Evolutionary conservation across 1,139 yeast genomes (phyloP), one percentile per base, ranked within the genome.

Genomic region (Taiozyma sp.): DNA sequence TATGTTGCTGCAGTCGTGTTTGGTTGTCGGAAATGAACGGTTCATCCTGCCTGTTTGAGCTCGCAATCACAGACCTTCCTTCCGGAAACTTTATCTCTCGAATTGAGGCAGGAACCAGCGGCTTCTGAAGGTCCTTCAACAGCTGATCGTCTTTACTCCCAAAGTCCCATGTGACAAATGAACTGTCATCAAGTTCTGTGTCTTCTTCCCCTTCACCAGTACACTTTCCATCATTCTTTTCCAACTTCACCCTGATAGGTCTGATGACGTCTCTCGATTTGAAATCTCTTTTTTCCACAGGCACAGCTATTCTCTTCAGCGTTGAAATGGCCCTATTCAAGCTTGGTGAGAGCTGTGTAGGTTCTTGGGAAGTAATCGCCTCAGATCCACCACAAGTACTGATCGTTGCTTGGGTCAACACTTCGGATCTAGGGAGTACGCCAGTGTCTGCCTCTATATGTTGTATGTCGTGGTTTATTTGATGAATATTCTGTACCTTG

Each of bases 111-210:
- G 24, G 24, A 16, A 19, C 14, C 14, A 38, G 41, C 8, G 41
- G 41, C 24, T 38, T 38, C 3, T 12, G 22, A 10, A 38, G 24
- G 24, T 38, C 41, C 10, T 19, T 38, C 24, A 38, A 19, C 14
- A 38, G 7, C 41, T 38, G 22, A 22, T 38, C 32, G n/a, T 40
- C 32, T 7, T 24, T 40, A 24, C 23, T 24, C 8, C 47, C 47
- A 29, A 45, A 45, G 30, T 41, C 48, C 48, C 48, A 46, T 7
- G 39, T 40, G 12, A 46, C 40, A 19, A 39, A 19, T 16, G 24
- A n/a, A 8, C 12, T 13, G 6, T 40, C 19, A 6, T 24, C 29
- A 3, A 13, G 27, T 16, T 40, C 43, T 13, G 19, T 12, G 8
- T 23, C 19, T 22, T 38, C 22, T 16, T 36, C 41, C 8, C 24